phyloP scores from a whole-genome alignment of 2,329 filamentous ascomycete genomes.

The Pseudonectria buxi region DNA sequence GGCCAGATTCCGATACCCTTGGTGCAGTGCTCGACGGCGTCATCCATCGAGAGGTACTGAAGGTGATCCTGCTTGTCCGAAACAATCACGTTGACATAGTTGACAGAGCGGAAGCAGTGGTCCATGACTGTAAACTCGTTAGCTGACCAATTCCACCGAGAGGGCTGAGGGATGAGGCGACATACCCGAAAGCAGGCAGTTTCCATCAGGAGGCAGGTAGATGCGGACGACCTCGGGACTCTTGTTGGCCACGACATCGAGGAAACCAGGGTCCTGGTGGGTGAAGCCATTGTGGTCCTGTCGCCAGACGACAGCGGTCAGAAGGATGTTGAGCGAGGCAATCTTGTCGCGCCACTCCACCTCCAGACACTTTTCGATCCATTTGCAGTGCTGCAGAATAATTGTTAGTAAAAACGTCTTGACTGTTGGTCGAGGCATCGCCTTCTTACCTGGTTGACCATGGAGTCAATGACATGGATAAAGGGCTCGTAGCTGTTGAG shows the following conservation, averaged over 20 bases:
- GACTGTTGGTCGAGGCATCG: background rate
- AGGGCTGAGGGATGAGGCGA: background rate
- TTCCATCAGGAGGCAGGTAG: conserved; percentile 74
- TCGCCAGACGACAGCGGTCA: conserved; percentile 73
- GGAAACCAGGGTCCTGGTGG: conserved; percentile 73
- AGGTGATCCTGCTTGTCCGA: conserved; percentile 75
- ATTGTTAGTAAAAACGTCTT: conserved; percentile 5
- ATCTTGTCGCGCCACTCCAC: conserved; percentile 70
- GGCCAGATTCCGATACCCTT: conserved; percentile 76
- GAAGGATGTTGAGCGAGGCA: conserved; percentile 70
- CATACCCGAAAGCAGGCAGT: conserved; percentile 59
- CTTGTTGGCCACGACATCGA: conserved; percentile 75
- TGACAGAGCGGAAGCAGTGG: conserved; percentile 65
- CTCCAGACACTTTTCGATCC: conserved; percentile 76
- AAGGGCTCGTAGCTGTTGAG: conserved; percentile 80
- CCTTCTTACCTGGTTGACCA: conserved; percentile 64
- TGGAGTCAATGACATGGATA: conserved; percentile 76
- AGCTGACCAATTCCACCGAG: conserved; percentile 4
- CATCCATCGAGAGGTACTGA: conserved; percentile 68
- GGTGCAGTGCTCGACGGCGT: conserved; percentile 67
- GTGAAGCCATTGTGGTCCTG: conserved; percentile 83
- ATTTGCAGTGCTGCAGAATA: conserved; percentile 62
- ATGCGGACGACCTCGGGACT: conserved; percentile 73
- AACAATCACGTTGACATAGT: conserved; percentile 78
- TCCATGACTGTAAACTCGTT: conserved; percentile 48